These are phyloP conservation scores for Spergularia bocconei DNA, from an alignment of 148 eudicot genomes.

Conservation along the genomic window DNA sequence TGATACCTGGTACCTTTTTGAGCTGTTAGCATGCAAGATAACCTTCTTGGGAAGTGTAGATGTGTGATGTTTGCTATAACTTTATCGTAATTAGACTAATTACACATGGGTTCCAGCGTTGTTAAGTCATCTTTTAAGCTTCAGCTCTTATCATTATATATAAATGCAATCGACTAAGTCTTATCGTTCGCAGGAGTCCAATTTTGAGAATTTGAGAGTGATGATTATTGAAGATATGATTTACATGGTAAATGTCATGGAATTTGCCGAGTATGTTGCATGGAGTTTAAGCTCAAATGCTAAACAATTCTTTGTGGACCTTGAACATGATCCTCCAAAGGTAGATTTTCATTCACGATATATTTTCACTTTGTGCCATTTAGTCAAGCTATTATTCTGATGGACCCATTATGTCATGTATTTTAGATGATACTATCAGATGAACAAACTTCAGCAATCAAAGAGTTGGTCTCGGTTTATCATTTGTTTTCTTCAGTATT, in stretches of 20 bases:
- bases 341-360: constrained; percentile 25
- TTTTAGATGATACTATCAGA: constrained; percentile 54
- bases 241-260: constrained; percentile 59
- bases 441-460: constrained; percentile 36
- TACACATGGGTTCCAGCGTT: not conserved
- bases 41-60: too few species aligned
- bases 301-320: constrained; percentile 58
- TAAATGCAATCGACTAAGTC: not conserved
- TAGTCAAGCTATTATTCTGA: not conserved
- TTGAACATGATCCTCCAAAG: constrained; percentile 90
- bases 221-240: constrained; percentile 97
- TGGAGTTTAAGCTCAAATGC: constrained; percentile 51
- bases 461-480: constrained; percentile 57
- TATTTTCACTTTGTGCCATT: not conserved
- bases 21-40: too few species aligned
- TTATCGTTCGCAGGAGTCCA: constrained; percentile 50
- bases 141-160: not conserved
- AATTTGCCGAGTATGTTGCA: constrained; percentile 56
- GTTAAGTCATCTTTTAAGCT: not conserved
- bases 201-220: constrained; percentile 60
- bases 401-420: constrained; percentile 10
- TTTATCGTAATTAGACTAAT: too few species aligned
- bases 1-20: too few species aligned
- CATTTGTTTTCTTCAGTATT: constrained; percentile 57
- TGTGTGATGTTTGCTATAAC: too few species aligned